Conservation (phyloP, 805 yeast species). For the Cyberlindnera euphorbiiphila region DNA sequence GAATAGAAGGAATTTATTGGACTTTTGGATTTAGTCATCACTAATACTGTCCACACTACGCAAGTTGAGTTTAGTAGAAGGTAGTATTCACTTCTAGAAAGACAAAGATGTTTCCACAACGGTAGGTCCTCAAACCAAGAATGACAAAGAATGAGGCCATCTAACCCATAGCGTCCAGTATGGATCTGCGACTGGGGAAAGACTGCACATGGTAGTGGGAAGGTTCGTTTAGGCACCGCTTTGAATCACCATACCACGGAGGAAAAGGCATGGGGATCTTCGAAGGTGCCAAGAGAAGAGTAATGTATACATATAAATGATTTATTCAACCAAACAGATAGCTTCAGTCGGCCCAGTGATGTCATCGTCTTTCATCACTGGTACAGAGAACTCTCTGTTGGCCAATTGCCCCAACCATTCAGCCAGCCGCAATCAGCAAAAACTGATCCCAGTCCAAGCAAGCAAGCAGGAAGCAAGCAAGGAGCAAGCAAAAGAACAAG, state of each 20-base stretch:
- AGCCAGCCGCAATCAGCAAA: neutral
- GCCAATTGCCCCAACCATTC: neutral
- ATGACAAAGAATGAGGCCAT: constrained; percentile 1
- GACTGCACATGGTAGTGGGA: constrained; percentile 7
- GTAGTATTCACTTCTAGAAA: no score
- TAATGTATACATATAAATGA: neutral
- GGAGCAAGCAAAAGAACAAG: neutral
- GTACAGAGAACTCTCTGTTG: constrained; percentile 7
- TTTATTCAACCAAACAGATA: neutral
- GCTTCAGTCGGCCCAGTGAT: constrained; percentile 1
- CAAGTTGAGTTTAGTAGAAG: neutral
- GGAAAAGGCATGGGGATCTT: constrained; percentile 36
- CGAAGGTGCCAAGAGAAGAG: constrained; percentile 39
- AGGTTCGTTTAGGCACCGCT: constrained; percentile 39
- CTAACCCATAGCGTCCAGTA: constrained; percentile 8
- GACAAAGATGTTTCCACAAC: constrained; percentile 4
- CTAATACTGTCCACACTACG: neutral
- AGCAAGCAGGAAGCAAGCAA: no score
- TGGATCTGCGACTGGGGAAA: constrained; percentile 8
- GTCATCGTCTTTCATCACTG: neutral
- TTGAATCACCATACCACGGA: constrained; percentile 42
- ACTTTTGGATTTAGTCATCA: no score
- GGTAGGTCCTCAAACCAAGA: constrained; percentile 4
- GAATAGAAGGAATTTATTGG: no score
- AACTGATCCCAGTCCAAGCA: neutral